These are phyloP conservation scores for Sungouiella thailandica DNA, from an alignment of 805 yeast species.

Conservation along the genomic window DNA sequence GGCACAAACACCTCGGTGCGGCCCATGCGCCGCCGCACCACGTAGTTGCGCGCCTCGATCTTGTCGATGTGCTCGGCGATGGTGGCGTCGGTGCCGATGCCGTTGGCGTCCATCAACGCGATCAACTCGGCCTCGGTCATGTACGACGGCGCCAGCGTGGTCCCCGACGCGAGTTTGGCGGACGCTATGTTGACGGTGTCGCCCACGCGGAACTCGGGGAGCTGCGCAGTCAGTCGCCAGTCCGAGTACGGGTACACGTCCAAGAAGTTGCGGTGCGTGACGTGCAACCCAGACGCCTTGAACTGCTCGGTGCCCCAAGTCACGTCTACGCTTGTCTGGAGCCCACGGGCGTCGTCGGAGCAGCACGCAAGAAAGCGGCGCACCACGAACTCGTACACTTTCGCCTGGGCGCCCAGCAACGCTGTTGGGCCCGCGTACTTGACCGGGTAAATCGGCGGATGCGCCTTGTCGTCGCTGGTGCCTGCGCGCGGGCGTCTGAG, in stretches of 20 bases:
- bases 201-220: slow-evolving; percentile 60
- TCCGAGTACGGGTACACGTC: slow-evolving; percentile 74
- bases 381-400: slow-evolving; percentile 81
- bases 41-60: slow-evolving; percentile 63
- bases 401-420: slow-evolving; percentile 45
- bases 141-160: slow-evolving; percentile 74
- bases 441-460: slow-evolving; percentile 97
- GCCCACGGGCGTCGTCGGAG: slow-evolving; percentile 85
- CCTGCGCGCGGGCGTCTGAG: slow-evolving; percentile 76
- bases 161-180: slow-evolving; percentile 65
- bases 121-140: slow-evolving; percentile 92
- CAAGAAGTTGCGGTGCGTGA: slow-evolving; percentile 67
- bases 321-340: slow-evolving; percentile 53
- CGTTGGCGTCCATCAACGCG: slow-evolving; percentile 92
- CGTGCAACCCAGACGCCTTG: slow-evolving; percentile 67
- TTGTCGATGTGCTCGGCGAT: slow-evolving; percentile 96
- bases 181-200: slow-evolving; percentile 52
- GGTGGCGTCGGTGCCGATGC: slow-evolving; percentile 98
- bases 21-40: slow-evolving; percentile 39
- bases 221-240: slow-evolving; percentile 64
- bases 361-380: slow-evolving; percentile 89
- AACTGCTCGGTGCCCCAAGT: slow-evolving; percentile 80
- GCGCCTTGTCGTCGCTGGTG: slow-evolving; percentile 86
- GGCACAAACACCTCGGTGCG: slow-evolving; percentile 57
- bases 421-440: slow-evolving; percentile 32